Base-by-base conservation (phyloP, 2,329 filamentous ascomycete species). In the Fusarium decemcellulare region DNA sequence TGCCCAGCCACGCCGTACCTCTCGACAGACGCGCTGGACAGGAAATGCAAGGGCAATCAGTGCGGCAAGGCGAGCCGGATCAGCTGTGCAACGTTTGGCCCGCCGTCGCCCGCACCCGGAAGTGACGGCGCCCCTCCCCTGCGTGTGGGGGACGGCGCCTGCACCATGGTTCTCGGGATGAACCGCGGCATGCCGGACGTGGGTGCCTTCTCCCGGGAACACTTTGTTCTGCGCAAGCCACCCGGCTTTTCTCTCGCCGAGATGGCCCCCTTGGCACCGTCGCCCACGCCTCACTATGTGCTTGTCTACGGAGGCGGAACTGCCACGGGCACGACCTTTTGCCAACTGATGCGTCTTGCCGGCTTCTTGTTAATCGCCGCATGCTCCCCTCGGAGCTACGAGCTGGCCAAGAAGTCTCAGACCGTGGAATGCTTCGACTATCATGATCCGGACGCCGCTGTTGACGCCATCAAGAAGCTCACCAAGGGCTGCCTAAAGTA, bases 271-370 rank as follows among this genome's bases (percentile, higher is more conserved):
- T 27, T 39, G 23, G 18, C 47, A 7, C 55, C 55, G n/a, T 58
- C 55, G 14, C 43, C 42, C 16, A 58, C 37, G 40, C 30, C 60
- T 34, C 10, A 60, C 55, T 63, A 58, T 18, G 60, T 60, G 7
- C 39, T 63, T 10, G 55, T 63, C 6, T 63, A 63, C 10, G 60
- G 60, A 2, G 60, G 60, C 15, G 60, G 60, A 4, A 63, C 60
- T 15, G 60, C 55, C 23, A 23, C 23, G 23, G 23, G 23, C 23
- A 23, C 23, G 23, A 23, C 23, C 23, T 23, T 23, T 23, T 23
- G 23, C 23, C 23, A 23, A 5, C 23, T 23, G 23, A 23, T 23
- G 23, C 23, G 23, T 23, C 23, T 23, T 23, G 23, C 4, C 23
- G 5, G 23, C 23, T 23, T 23, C 23, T 23, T 23, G 23, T 23